phyloP scores from a whole-genome alignment of 495 filamentous ascomycete species.

The Aspergillus cristatus region DNA sequence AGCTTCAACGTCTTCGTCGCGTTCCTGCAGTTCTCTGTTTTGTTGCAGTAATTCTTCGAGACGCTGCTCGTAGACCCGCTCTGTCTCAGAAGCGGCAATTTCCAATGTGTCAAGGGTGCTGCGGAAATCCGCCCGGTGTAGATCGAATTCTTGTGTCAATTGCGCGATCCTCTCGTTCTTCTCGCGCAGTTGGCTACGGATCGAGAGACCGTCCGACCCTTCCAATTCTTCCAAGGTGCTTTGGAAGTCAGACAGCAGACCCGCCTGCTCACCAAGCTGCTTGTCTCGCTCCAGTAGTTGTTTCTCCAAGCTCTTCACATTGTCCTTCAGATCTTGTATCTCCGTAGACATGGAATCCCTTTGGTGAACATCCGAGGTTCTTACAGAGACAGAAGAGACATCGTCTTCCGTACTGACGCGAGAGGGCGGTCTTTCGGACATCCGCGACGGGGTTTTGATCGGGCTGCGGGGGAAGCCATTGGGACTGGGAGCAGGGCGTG shows the following conservation, averaged over 20 bases:
- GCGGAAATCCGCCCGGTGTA: slow-evolving; percentile 89
- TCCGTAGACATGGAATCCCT: slow-evolving; percentile 33
- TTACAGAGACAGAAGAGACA: slow-evolving; percentile 18
- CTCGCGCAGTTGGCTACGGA: slow-evolving; percentile 77
- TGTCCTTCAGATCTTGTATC: slow-evolving; percentile 46
- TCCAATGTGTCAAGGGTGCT: slow-evolving; percentile 96
- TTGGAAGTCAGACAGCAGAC: slow-evolving; percentile 58
- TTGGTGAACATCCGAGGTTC: slow-evolving; percentile 37
- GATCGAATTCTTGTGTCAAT: slow-evolving; percentile 90
- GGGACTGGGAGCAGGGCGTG: slow-evolving; percentile 19
- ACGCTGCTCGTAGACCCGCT: slow-evolving; percentile 91
- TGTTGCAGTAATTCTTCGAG: slow-evolving; percentile 85
- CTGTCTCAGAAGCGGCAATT: slow-evolving; percentile 91
- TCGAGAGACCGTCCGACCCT: slow-evolving; percentile 63
- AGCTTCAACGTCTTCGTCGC: slow-evolving; percentile 80
- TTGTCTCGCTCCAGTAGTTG: slow-evolving; percentile 77
- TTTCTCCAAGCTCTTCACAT: slow-evolving; percentile 51
- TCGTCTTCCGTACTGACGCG: slow-evolving; percentile 35
- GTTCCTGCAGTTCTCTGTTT: slow-evolving; percentile 68
- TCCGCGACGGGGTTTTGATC: slow-evolving; percentile 33
- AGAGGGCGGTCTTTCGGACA: slow-evolving; percentile 35
- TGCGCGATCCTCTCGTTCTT: slow-evolving; percentile 94
- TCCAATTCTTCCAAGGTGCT: slow-evolving; percentile 51
- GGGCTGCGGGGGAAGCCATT: slow-evolving; percentile 32
- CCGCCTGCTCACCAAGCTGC: slow-evolving; percentile 79